Base-by-base conservation (phyloP, 306 rosid species). In the Lathyrus sativus region DNA sequence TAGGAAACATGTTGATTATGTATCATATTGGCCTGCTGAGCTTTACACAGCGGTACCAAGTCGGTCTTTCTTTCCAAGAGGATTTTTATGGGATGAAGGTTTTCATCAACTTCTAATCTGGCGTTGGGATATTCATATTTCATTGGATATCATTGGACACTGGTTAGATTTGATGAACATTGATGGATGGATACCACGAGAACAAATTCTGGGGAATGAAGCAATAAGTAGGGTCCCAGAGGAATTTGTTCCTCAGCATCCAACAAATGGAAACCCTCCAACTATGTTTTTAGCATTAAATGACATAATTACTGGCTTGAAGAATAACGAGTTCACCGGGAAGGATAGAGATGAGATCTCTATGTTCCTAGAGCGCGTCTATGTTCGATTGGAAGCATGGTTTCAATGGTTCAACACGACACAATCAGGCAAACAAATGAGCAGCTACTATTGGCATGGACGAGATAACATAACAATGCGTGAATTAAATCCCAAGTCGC, bases 101-200 rank as follows among this genome's bases (percentile, higher is more conserved):
- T 93, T 93, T 79, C 99, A 93, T 84, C 96, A 90, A 78, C 95
- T 93, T 51, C 49, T 93, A 71, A 87, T 93, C 77, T 84, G 97
- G 96, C 97, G 85, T 24, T 93, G 98, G 98, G 98, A 93, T 90
- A 64, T 84, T 68, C 89, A 43, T 67, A 85, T 93, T 74, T 84
- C 87, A 45, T 73, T 92, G 89, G 98, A 92, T 79, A 78, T 92
- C 57, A 75, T 92, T 78, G 96, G 98, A 62, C 95, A 89, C 79
- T 92, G 99, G 99, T 77, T 93, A 74, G 99, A 93, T 85, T 82
- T 93, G 53, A 85, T 93, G 88, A 93, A 93, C 38, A 11, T 87
- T 63, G 99, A 93, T 82, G 99, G 99, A 80, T 93, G 99, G 99
- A 93, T 93, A 82, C 99, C 99, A 15, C 97, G 97, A 55, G 99